Percentiles rank a stretch among this genome's conserved stretches.
phyloP scores from a whole-genome alignment of 805 yeast genomes.

The Wickerhamiella cacticola region DNA sequence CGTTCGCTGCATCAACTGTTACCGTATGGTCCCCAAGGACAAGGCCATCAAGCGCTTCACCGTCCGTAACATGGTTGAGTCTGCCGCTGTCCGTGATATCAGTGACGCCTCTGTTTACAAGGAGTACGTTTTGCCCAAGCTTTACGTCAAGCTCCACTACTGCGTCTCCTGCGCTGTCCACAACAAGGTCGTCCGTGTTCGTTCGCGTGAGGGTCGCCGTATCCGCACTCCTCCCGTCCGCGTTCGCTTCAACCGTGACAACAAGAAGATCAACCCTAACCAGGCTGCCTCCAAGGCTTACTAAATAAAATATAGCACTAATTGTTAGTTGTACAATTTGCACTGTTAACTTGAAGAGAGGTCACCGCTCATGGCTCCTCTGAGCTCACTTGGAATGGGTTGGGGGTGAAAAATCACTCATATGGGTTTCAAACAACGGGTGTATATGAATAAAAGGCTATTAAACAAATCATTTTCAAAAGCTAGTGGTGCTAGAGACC shows the following conservation, averaged over 20 bases:
- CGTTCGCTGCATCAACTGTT: conserved; percentile 99
- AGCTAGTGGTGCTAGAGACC: too few relatives aligned
- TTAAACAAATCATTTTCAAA: too few relatives aligned
- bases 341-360: neutral
- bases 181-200: conserved; percentile 99
- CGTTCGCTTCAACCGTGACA: conserved; percentile 84
- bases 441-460: too few relatives aligned
- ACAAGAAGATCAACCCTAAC: conserved; percentile 85
- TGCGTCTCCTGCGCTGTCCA: conserved; percentile 99
- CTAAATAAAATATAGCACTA: conserved; percentile 9
- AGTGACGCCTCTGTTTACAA: conserved; percentile 98
- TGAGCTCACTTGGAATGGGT: too few relatives aligned
- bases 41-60: conserved; percentile 99
- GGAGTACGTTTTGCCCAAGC: conserved; percentile 99
- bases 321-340: conserved; percentile 3
- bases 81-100: conserved; percentile 98
- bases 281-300: conserved; percentile 56
- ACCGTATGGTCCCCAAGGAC: conserved; percentile 99
- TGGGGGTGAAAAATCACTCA: too few relatives aligned
- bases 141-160: conserved; percentile 99
- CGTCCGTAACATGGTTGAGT: conserved; percentile 99
- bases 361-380: too few relatives aligned
- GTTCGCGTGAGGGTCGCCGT: conserved; percentile 98
- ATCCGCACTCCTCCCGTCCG: conserved; percentile 98
- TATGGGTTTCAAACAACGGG: too few relatives aligned